These are phyloP conservation scores for Stagonosporopsis vannaccii DNA, from an alignment of 2,329 filamentous ascomycete species.

Conservation along the genomic window DNA sequence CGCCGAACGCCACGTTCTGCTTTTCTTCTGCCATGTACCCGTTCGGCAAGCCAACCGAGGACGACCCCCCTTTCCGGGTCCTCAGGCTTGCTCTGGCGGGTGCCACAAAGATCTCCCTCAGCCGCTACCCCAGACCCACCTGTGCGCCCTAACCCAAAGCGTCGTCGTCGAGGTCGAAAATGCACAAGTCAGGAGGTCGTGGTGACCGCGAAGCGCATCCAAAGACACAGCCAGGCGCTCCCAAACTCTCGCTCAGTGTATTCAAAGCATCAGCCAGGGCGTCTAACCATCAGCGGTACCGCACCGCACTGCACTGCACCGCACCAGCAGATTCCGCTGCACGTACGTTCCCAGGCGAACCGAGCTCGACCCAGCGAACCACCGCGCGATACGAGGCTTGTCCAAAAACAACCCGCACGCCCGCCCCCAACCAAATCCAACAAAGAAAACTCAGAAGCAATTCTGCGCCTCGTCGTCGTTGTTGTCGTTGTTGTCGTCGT, in stretches of 20 bases:
- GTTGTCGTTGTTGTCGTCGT: no score
- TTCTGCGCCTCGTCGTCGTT: not conserved
- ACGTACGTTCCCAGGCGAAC: not conserved
- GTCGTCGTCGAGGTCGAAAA: not conserved
- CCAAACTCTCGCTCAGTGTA: not conserved
- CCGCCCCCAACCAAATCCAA: slow-evolving; percentile 11
- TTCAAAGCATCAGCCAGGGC: not conserved
- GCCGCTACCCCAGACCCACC: slow-evolving; percentile 21
- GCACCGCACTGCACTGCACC: not conserved
- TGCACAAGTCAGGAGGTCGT: slow-evolving; percentile 2
- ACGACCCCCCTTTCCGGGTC: slow-evolving; percentile 10
- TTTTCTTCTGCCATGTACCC: slow-evolving; percentile 9
- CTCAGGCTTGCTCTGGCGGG: slow-evolving; percentile 11
- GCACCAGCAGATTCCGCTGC: not conserved
- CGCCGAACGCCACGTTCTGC: slow-evolving; percentile 11
- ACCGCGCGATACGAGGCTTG: not conserved
- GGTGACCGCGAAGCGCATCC: not conserved
- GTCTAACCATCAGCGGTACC: not conserved
- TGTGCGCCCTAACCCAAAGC: slow-evolving; percentile 8
- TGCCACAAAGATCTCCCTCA: slow-evolving; percentile 18
- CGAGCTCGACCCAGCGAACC: slow-evolving; percentile 1
- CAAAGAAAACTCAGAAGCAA: slow-evolving; percentile 16
- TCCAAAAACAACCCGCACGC: slow-evolving; percentile 10
- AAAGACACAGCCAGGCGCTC: not conserved
- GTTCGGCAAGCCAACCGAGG: slow-evolving; percentile 20